These are phyloP conservation scores for Dalbergia cultrata DNA, from an alignment of 306 rosid genomes.

Conservation along the genomic window DNA sequence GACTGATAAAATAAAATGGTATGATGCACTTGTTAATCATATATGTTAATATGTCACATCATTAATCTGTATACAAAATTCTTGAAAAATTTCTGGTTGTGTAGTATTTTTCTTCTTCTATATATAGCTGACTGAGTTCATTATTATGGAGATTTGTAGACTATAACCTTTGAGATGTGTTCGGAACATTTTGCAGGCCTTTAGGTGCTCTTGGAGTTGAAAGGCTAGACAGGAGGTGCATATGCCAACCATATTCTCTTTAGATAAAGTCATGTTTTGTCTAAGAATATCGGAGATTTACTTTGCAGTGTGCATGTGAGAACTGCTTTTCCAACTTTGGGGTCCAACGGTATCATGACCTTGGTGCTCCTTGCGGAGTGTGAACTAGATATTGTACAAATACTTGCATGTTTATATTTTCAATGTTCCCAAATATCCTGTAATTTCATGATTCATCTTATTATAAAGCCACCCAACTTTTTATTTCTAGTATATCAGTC, in stretches of 20 bases:
- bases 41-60: too few relatives aligned
- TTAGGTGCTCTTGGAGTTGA: neutral
- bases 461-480: neutral
- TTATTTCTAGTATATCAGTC: too few relatives aligned
- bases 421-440: slow-evolving; percentile 3
- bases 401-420: slow-evolving; percentile 2
- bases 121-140: too few relatives aligned
- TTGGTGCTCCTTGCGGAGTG: neutral
- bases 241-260: neutral
- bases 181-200: neutral
- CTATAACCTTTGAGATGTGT: neutral
- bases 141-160: too few relatives aligned
- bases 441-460: neutral
- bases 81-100: too few relatives aligned
- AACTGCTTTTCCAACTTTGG: neutral
- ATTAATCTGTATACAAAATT: too few relatives aligned
- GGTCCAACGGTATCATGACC: neutral
- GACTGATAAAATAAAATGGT: too few relatives aligned
- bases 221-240: neutral
- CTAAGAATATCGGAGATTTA: neutral
- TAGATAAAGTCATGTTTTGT: neutral
- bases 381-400: neutral
- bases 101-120: too few relatives aligned
- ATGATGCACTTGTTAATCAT: too few relatives aligned
- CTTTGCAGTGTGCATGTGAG: neutral